Conservation (phyloP, 257 asterid species). For the Solanum sejunctum region DNA sequence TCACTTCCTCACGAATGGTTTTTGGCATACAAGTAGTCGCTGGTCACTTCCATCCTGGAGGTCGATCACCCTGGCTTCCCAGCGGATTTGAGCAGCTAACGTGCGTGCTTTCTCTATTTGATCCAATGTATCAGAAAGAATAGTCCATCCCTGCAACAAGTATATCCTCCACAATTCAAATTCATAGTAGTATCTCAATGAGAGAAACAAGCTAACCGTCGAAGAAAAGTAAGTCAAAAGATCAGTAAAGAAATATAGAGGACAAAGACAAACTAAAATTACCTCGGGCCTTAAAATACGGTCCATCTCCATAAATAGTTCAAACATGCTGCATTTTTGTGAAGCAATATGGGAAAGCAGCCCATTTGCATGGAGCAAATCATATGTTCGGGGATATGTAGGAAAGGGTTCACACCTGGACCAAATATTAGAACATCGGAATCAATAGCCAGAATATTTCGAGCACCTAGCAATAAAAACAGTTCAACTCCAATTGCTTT, state of each 20-base stretch:
- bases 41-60: constrained; percentile 81
- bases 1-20: constrained; percentile 80
- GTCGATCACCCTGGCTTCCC: constrained; percentile 91
- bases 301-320: constrained; percentile 75
- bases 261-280: neutral
- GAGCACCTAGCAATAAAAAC: neutral
- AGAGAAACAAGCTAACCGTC: neutral
- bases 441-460: neutral
- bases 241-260: neutral
- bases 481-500: neutral
- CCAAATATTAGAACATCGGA: neutral
- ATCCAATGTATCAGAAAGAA: constrained; percentile 58
- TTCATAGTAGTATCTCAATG: neutral
- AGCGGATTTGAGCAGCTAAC: constrained; percentile 60
- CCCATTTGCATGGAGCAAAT: constrained; percentile 74
- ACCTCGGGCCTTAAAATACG: constrained; percentile 97
- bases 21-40: constrained; percentile 81
- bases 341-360: constrained; percentile 52
- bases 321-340: constrained; percentile 42
- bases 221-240: neutral
- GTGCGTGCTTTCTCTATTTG: constrained; percentile 49
- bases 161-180: neutral
- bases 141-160: constrained; percentile 72
- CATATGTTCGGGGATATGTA: constrained; percentile 91
- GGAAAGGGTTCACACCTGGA: constrained; percentile 95